phyloP scores from a whole-genome alignment of 2,329 filamentous ascomycete species.

The Phyllosticta citribraziliensis region DNA sequence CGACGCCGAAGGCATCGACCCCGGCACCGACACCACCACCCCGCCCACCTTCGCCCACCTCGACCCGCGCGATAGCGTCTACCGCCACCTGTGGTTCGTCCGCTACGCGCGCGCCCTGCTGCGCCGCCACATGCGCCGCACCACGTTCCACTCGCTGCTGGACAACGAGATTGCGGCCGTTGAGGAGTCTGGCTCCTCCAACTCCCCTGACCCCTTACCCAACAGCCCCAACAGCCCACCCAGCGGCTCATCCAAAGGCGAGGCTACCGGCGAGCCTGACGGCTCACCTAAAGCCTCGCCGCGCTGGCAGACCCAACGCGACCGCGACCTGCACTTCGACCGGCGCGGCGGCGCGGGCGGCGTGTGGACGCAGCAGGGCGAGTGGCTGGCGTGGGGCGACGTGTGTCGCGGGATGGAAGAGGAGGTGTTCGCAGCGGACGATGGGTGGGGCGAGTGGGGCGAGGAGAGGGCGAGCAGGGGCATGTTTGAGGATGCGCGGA shows the following conservation, averaged over 20 bases:
- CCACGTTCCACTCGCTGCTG: slow-evolving; percentile 12
- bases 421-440: slow-evolving; percentile 38
- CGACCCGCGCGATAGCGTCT: slow-evolving; percentile 26
- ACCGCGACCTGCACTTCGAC: slow-evolving; percentile 19
- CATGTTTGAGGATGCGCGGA: slow-evolving; percentile 1
- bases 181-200: background rate
- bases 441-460: slow-evolving; percentile 33
- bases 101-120: slow-evolving; percentile 40
- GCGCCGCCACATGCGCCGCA: slow-evolving; percentile 34
- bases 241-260: background rate
- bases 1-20: background rate
- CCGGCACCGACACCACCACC: background rate
- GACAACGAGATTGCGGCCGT: background rate
- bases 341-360: slow-evolving; percentile 43
- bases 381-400: slow-evolving; percentile 41
- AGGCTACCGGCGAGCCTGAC: no score
- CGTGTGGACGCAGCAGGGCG: slow-evolving; percentile 41
- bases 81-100: slow-evolving; percentile 41
- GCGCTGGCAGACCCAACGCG: background rate
- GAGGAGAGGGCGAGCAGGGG: slow-evolving; percentile 7
- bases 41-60: slow-evolving; percentile 15
- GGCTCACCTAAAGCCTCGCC: no score
- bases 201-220: no score
- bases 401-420: slow-evolving; percentile 35
- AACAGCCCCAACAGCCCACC: no score